Evolutionary conservation across 2,329 filamentous ascomycete species (phyloP), one percentile per base, ranked within the genome.

Genomic region (Fusarium oligoseptatum): DNA sequence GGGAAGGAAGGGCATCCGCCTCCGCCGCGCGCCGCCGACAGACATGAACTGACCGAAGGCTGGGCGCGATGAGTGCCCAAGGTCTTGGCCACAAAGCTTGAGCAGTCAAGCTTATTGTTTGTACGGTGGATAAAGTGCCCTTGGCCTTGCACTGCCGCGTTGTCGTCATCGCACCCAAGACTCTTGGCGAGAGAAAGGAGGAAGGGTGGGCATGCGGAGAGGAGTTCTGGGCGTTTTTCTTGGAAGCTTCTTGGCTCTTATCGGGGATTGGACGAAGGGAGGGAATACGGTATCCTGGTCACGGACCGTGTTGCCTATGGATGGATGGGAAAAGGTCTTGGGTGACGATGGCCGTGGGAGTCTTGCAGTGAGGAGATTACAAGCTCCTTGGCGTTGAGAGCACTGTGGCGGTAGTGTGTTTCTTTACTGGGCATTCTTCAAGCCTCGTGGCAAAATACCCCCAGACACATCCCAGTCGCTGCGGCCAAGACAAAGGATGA

Each of bases 111-210:
- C 73, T 76, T 70, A 68, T 50, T 74, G 63, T 57, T 52, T 48
- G 48, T 66, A 71, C 57, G 62, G 64, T 61, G 66, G 55, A 50
- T 43, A 34, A 55, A 57, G 20, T 34, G 66, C n/a, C 50, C 48
- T 50, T 41, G 67, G 50, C 60, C 57, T 56, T 79, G 77, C 77
- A 79, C 77, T 76, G 77, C 77, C 77, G 77, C 77, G 67, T 66
- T 78, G 73, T 76, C 75, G 71, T 71, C 73, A 76, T 73, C 61
- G 24, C 14, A 17, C 34, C 69, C 73, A 78, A 78, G 74, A 70
- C 60, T 50, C 76, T 78, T 78, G 77, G 77, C 77, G 57, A 22
- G 6, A 20, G 68, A 61, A 63, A 57, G 57, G 37, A 29, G 50
- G 24, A 68, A 57, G 57, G 65, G 22, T 48, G 43, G 43, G 9